A percentile compares a stretch with the other conserved stretches of the same genome.
phyloP scores from a whole-genome alignment of 163 green algal genomes.

The Scenedesmus sp. region DNA sequence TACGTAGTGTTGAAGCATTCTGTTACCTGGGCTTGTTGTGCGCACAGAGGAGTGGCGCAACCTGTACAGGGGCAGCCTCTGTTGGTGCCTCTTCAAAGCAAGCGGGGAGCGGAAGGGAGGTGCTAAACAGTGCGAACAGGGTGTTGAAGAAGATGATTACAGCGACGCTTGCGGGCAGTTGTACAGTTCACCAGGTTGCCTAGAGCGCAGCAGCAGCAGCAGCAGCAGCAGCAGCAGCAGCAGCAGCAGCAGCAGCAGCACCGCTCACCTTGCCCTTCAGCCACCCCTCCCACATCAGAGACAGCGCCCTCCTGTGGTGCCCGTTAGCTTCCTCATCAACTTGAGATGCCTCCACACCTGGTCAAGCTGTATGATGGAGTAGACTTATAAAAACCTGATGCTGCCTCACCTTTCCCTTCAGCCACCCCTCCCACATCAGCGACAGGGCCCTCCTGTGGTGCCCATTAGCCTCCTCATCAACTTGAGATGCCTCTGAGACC shows the following conservation, averaged over 20 bases:
- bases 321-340: not conserved
- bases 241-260: not conserved
- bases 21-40: too few relatives aligned
- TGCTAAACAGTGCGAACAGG: too few relatives aligned
- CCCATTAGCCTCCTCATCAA: not conserved
- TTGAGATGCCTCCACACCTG: not conserved
- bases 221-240: conserved; percentile 27
- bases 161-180: too few relatives aligned
- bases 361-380: not conserved
- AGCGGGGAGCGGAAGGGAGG: too few relatives aligned
- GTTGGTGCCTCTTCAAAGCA: too few relatives aligned
- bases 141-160: too few relatives aligned
- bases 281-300: conserved; percentile 28
- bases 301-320: conserved; percentile 13
- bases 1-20: not conserved
- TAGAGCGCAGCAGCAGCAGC: not conserved
- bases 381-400: too few relatives aligned
- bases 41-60: too few relatives aligned
- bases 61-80: too few relatives aligned
- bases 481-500: not conserved
- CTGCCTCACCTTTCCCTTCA: conserved; percentile 2
- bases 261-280: conserved; percentile 12
- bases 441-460: conserved; percentile 21
- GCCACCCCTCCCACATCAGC: conserved; percentile 6
- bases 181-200: not conserved